phyloP scores from a whole-genome alignment of 176 grass and related monocot genomes.

The Oryza nivara region DNA sequence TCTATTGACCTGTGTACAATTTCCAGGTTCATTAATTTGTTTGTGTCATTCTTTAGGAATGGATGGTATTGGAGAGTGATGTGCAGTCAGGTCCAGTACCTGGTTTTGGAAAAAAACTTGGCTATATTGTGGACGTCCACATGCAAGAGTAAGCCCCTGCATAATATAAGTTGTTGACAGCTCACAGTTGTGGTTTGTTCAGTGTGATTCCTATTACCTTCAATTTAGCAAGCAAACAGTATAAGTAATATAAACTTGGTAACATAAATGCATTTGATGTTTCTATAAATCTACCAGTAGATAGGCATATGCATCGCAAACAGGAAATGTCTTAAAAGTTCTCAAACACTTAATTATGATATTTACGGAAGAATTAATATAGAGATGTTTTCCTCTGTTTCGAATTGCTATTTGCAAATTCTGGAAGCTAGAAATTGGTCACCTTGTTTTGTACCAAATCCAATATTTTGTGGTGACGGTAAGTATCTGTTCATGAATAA shows the following conservation, averaged over 20 bases:
- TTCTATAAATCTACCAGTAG: slow-evolving; percentile 25
- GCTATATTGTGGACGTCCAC: slow-evolving; percentile 72
- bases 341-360: background rate
- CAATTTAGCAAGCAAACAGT: slow-evolving; percentile 23
- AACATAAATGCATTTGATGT: slow-evolving; percentile 1
- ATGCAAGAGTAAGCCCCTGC: slow-evolving; percentile 74
- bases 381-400: background rate
- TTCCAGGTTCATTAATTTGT: slow-evolving; percentile 30
- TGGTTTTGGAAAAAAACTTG: slow-evolving; percentile 82
- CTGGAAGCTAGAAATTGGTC: slow-evolving; percentile 29
- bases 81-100: slow-evolving; percentile 73
- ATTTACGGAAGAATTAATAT: background rate
- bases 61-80: slow-evolving; percentile 75
- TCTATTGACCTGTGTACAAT: slow-evolving; percentile 8
- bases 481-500: background rate
- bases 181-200: background rate
- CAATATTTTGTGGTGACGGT: background rate
- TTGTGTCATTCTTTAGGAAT: slow-evolving; percentile 54
- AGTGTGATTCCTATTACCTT: slow-evolving; percentile 14
- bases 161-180: slow-evolving; percentile 8
- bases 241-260: background rate
- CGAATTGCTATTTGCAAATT: slow-evolving; percentile 8
- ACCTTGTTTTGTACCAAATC: slow-evolving; percentile 19
- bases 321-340: slow-evolving; percentile 9
- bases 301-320: slow-evolving; percentile 27